phyloP scores from a whole-genome alignment of 176 grass and related monocot genomes.

The Melocanna baccifera region DNA sequence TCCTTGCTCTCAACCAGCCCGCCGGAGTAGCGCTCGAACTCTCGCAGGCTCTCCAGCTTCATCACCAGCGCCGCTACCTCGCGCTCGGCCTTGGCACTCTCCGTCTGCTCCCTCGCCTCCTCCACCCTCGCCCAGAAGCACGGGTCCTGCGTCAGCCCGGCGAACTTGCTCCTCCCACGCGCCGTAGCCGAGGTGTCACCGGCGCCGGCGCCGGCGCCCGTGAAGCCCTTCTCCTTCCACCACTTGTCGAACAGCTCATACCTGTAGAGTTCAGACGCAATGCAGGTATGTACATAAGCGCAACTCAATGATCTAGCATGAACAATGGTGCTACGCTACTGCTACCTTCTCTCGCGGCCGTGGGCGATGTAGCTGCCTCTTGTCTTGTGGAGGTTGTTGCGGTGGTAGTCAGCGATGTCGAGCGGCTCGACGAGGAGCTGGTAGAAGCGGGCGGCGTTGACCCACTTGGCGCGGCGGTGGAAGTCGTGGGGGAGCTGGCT shows the following conservation, averaged over 20 bases:
- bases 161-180: constrained; percentile 66
- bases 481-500: constrained; percentile 81
- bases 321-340: not conserved
- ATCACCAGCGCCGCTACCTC: constrained; percentile 21
- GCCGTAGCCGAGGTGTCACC: not conserved
- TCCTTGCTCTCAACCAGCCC: constrained; percentile 71
- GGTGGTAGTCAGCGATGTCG: constrained; percentile 86
- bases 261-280: not conserved
- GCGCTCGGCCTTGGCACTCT: constrained; percentile 30
- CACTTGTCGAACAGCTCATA: constrained; percentile 91
- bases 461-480: constrained; percentile 84
- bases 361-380: constrained; percentile 68
- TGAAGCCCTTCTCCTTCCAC: constrained; percentile 52
- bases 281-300: not conserved
- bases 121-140: constrained; percentile 97
- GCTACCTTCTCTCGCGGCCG: constrained; percentile 60
- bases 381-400: constrained; percentile 48
- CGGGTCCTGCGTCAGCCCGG: constrained; percentile 85
- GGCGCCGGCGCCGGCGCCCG: not conserved
- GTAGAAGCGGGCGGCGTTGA: constrained; percentile 88
- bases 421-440: constrained; percentile 89
- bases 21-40: constrained; percentile 66
- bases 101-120: constrained; percentile 53
- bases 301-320: not conserved
- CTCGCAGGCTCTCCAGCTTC: constrained; percentile 34